Base-by-base conservation (phyloP, 1,284 basidiomycete genomes). In the Heterobasidion irregulare region DNA sequence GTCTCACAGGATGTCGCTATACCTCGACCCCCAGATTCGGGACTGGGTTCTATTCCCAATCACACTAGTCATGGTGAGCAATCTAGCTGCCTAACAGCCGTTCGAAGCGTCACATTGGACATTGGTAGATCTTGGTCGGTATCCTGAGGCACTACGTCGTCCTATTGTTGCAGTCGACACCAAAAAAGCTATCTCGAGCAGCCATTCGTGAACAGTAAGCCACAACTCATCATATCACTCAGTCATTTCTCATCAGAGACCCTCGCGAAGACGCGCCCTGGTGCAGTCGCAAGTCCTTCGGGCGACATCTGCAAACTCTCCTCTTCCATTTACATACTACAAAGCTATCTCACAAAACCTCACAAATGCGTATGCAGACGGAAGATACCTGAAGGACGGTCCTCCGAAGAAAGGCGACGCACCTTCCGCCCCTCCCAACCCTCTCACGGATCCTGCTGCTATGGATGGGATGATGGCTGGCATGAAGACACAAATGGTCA, bases 381-480 rank as follows among this genome's bases (percentile, higher is more conserved):
- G 93, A 33, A 79, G 78, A 12, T 97, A 90, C 70, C 83, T 98
- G 58, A 94, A 94, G 66, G 89, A 91, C 56, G 86, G 86, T 2
- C 85, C 87, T 13, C 83, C 86, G 1, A 84, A 85, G 1, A 84
- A 85, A 62, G 70, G 69, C 33, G 77, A 77, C 54, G 83, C 86
- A 57, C 70, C 80, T 0, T 64, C 75, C 10, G 63, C 79, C 1
- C 77, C 89, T 15, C 78, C 83, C 13, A 90, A 88, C 63, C 86
- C 88, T 0, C 80, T 99, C 65, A 80, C 82, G 6, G 94, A 99
- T 73, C 92, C 93, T 6, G 82, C 81, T 43, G 84, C 87, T 51
- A 98, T 99, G 94, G 97, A 99, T 59, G 89, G 88, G 33, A 97
- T 99, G 93, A 97, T 99, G 94, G 83, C 94, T 34, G 92, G 92